Evolutionary conservation across 495 filamentous ascomycete genomes (phyloP).

Genomic region (Clohesyomyces aquaticus): DNA sequence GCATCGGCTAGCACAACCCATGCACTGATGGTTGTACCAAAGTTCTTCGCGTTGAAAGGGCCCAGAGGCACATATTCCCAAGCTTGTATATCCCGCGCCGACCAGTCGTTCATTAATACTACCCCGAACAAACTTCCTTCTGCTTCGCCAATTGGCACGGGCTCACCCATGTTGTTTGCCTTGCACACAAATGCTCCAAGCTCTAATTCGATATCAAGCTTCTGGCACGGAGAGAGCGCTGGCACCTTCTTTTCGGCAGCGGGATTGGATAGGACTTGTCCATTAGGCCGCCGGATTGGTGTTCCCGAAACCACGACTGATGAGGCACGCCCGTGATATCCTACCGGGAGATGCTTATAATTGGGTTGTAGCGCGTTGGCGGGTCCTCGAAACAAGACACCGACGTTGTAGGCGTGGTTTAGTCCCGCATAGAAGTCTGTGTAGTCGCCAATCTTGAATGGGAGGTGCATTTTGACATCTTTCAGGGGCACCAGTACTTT

Average conservation of each 20-base stretch:
- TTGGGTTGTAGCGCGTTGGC: conserved; percentile 84
- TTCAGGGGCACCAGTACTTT: conserved; percentile 59
- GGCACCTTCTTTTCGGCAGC: conserved; percentile 63
- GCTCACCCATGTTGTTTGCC: conserved; percentile 67
- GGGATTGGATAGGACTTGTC: conserved; percentile 75
- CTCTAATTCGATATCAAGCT: conserved; percentile 87
- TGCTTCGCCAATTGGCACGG: conserved; percentile 61
- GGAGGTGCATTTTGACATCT: conserved; percentile 72
- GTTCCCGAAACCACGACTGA: conserved; percentile 52
- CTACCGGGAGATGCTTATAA: conserved; percentile 88
- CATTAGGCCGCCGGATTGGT: conserved; percentile 70
- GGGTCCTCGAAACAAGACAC: conserved; percentile 79
- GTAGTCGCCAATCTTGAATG: conserved; percentile 91
- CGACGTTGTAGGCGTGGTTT: conserved; percentile 84
- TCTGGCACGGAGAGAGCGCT: conserved; percentile 63
- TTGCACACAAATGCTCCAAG: conserved; percentile 78
- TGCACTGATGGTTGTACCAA: conserved; percentile 82
- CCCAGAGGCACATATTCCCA: conserved; percentile 75
- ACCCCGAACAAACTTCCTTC: conserved; percentile 82
- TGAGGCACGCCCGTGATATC: conserved; percentile 56
- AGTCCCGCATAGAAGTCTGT: conserved; percentile 96
- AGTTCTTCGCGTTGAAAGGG: conserved; percentile 92
- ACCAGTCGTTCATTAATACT: conserved; percentile 95
- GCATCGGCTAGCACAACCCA: conserved; percentile 91
- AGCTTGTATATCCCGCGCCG: conserved; percentile 82